phyloP scores from a whole-genome alignment of 139 green algal species.

The Penium margaritaceum region DNA sequence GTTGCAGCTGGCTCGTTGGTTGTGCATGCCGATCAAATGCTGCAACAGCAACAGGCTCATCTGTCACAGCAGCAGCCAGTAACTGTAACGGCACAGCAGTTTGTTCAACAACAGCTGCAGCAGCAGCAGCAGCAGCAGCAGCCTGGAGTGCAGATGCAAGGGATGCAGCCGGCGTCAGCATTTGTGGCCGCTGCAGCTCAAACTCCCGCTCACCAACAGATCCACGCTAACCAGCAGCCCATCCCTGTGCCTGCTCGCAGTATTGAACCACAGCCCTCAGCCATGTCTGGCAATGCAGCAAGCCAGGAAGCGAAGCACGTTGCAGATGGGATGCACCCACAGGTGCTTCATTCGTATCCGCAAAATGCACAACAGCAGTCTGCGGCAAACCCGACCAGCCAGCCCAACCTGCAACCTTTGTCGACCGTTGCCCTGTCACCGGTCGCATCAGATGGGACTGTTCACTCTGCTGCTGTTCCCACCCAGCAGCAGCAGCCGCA shows the following conservation, averaged over 20 bases:
- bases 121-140: background rate
- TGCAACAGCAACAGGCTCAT: too few relatives aligned
- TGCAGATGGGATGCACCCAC: too few relatives aligned
- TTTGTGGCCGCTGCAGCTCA: background rate
- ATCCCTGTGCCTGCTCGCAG: too few relatives aligned
- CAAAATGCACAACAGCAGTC: background rate
- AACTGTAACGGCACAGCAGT: too few relatives aligned
- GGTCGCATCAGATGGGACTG: background rate
- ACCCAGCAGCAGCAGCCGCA: background rate
- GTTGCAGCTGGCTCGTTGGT: background rate
- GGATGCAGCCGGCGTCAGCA: background rate
- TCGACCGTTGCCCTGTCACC: too few relatives aligned
- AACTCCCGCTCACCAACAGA: background rate
- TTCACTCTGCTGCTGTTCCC: background rate
- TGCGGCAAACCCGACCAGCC: too few relatives aligned
- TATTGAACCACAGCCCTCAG: too few relatives aligned
- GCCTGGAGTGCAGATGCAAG: background rate
- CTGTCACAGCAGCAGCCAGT: too few relatives aligned
- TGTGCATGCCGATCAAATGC: too few relatives aligned
- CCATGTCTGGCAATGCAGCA: background rate
- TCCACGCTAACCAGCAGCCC: too few relatives aligned
- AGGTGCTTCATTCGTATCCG: background rate
- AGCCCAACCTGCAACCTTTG: too few relatives aligned
- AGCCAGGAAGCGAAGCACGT: background rate
- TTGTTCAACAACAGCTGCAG: background rate